Percentiles rank a stretch among this genome's conserved stretches.
Conservation (phyloP, 2,329 filamentous ascomycete species). For the Davidsoniella eucalypti region DNA sequence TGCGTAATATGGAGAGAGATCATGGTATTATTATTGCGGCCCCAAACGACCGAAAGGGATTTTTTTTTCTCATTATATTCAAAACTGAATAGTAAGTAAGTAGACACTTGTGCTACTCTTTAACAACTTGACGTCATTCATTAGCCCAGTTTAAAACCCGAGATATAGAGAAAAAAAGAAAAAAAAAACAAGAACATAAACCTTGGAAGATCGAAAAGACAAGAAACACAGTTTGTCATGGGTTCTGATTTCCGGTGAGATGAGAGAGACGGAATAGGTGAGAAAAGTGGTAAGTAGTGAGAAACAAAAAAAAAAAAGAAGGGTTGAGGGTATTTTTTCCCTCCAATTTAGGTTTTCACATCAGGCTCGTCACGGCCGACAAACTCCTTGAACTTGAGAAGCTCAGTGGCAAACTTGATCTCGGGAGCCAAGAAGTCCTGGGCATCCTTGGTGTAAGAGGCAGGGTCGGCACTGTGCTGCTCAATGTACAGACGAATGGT, state of each 20-base stretch:
- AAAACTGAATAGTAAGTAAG: background rate
- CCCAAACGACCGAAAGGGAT: slow-evolving; percentile 1
- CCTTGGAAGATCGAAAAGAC: background rate
- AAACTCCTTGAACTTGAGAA: slow-evolving; percentile 88
- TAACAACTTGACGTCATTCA: slow-evolving; percentile 1
- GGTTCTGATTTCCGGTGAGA: background rate
- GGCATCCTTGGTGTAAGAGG: slow-evolving; percentile 63
- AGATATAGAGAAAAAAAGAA: background rate
- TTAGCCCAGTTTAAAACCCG: background rate
- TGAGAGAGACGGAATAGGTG: background rate
- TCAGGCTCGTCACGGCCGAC: slow-evolving; percentile 85
- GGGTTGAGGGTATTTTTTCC: background rate
- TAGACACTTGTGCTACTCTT: background rate
- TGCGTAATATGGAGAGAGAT: no score
- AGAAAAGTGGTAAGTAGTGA: no score
- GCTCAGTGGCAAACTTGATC: slow-evolving; percentile 65
- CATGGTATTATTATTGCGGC: background rate
- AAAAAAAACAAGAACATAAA: background rate
- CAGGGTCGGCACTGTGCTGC: slow-evolving; percentile 73
- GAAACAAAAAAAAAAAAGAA: background rate
- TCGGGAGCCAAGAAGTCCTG: slow-evolving; percentile 90
- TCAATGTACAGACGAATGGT: slow-evolving; percentile 96
- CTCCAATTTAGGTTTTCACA: slow-evolving; percentile 62
- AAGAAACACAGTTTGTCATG: background rate
- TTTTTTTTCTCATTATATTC: slow-evolving; percentile 1